Evolutionary conservation across 306 rosid genomes (phyloP).

Genomic region (Cucumis hystrix): DNA sequence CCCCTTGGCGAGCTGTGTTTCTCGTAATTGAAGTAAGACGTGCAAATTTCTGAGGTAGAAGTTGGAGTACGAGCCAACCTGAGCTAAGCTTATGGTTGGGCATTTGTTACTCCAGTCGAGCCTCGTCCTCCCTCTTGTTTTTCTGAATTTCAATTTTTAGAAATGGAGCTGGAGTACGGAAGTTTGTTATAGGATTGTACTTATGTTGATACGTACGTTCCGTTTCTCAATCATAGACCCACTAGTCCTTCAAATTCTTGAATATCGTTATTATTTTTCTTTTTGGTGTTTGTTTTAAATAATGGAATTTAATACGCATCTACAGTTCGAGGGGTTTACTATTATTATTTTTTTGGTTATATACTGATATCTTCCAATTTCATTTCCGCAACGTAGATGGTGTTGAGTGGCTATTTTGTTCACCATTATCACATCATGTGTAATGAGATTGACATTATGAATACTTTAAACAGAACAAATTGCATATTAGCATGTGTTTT

Average conservation of each 20-base stretch:
- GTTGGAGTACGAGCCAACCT: not conserved
- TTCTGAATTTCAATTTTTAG: not conserved
- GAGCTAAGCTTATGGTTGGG: not conserved
- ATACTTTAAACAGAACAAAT: not conserved
- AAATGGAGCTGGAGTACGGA: not conserved
- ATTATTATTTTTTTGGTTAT: not conserved
- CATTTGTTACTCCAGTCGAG: not conserved
- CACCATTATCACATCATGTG: not conserved
- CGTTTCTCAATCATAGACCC: not conserved
- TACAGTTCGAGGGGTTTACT: not conserved
- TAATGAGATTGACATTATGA: not conserved
- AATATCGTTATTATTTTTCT: not conserved
- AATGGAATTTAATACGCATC: not conserved
- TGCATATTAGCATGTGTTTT: not conserved
- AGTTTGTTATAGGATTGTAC: not conserved
- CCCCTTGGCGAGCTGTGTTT: not conserved
- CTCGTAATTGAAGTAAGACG: not conserved
- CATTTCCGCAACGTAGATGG: not conserved
- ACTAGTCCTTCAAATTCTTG: not conserved
- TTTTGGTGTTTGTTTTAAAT: not conserved
- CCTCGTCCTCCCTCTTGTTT: not conserved
- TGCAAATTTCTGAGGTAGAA: not conserved
- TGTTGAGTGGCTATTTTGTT: not conserved
- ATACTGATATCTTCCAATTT: not conserved
- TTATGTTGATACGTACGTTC: not conserved